Evolutionary conservation across 495 filamentous ascomycete genomes (phyloP).

Genomic region (Podospora pseudoanserina): DNA sequence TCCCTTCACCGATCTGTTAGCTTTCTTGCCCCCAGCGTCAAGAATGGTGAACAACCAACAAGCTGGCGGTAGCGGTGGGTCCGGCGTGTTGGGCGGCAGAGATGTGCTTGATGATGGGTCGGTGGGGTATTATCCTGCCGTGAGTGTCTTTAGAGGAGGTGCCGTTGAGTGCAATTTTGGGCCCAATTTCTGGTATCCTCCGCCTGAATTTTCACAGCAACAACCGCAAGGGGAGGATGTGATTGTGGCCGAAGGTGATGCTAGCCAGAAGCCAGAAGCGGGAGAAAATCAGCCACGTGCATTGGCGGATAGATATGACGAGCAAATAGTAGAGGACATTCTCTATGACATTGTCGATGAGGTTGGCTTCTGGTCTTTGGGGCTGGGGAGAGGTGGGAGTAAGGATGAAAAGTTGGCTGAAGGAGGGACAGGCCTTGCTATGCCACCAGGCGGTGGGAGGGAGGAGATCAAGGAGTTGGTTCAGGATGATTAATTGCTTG

Average conservation of each 20-base stretch:
- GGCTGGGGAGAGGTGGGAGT: conserved; percentile 9
- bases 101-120: conserved; percentile 87
- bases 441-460: conserved; percentile 37
- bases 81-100: conserved; percentile 39
- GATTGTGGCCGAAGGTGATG: conserved; percentile 47
- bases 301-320: conserved; percentile 77
- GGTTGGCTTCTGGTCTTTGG: conserved; percentile 63
- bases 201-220: conserved; percentile 45
- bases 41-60: conserved; percentile 59
- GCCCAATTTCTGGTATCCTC: conserved; percentile 83
- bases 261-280: conserved; percentile 16
- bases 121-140: conserved; percentile 91
- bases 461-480: conserved; percentile 62
- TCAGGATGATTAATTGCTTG: conserved; percentile 50
- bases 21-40: conserved; percentile 89
- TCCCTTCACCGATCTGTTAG: conserved; percentile 80
- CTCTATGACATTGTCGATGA: conserved; percentile 91
- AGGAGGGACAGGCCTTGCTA: not conserved
- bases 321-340: conserved; percentile 94
- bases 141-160: conserved; percentile 87
- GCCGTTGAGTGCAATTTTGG: conserved; percentile 91
- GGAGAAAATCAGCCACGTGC: conserved; percentile 34
- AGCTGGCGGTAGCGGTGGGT: conserved; percentile 46
- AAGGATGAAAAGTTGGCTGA: not conserved
- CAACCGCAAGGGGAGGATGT: conserved; percentile 38